Percentiles rank a stretch among this genome's conserved stretches.
These are phyloP conservation scores for Panellus pusillus DNA, from an alignment of 768 basidiomycete species.

Conservation along the genomic window DNA sequence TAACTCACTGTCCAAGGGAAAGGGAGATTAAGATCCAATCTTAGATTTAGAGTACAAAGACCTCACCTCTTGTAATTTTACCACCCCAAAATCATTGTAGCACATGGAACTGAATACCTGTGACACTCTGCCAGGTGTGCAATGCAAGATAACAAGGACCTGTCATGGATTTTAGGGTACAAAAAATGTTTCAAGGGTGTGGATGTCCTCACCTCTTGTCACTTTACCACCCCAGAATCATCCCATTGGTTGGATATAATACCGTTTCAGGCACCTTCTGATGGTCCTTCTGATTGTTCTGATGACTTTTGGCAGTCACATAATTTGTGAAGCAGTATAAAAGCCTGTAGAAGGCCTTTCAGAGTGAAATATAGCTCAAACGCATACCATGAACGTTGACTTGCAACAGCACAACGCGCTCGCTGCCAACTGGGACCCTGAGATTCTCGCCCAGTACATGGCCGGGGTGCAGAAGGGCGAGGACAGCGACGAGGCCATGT, in stretches of 20 bases:
- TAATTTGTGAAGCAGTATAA: constrained; percentile 10
- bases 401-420: constrained; percentile 6
- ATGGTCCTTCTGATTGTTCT: constrained; percentile 20
- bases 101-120: no score
- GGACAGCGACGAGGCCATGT: constrained; percentile 21
- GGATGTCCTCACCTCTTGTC: neutral
- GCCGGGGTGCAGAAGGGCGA: constrained; percentile 8
- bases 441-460: constrained; percentile 18
- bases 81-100: no score
- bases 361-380: neutral
- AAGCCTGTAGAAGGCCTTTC: neutral
- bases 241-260: constrained; percentile 12
- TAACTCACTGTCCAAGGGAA: no score
- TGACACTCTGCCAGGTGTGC: no score
- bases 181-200: no score
- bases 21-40: constrained; percentile 6
- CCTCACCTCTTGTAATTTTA: no score
- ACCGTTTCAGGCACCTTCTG: constrained; percentile 15
- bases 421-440: constrained; percentile 22
- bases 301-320: constrained; percentile 6
- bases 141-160: no score
- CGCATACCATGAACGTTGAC: neutral
- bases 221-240: constrained; percentile 13
- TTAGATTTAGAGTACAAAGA: constrained; percentile 11
- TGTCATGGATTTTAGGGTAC: neutral